These are phyloP conservation scores for Hypoxylon lenormandii DNA, from an alignment of 495 filamentous ascomycete species.

Conservation along the genomic window DNA sequence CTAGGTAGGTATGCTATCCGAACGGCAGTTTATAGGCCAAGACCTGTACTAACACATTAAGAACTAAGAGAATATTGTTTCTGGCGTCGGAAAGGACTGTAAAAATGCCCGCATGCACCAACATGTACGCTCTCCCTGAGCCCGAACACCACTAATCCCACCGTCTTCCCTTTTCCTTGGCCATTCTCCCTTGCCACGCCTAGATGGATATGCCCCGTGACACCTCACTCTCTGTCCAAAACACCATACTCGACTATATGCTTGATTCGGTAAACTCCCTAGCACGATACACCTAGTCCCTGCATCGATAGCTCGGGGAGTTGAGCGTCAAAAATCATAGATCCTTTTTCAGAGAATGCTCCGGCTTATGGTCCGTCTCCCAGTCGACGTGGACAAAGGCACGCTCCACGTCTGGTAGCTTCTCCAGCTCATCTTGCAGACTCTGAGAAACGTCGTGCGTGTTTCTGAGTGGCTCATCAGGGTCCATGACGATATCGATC, in stretches of 20 bases:
- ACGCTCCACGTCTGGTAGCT: conserved; percentile 88
- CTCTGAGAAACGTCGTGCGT: conserved; percentile 96
- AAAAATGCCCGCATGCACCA: not conserved
- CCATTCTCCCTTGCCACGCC: not conserved
- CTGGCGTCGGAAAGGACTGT: conserved; percentile 3
- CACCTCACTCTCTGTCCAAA: not conserved
- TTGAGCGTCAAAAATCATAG: conserved; percentile 46
- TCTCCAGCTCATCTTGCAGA: conserved; percentile 93
- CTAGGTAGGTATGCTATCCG: too few relatives aligned
- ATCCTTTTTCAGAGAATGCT: conserved; percentile 69
- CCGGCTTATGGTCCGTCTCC: conserved; percentile 96
- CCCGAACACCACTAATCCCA: not conserved
- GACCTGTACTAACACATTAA: not conserved
- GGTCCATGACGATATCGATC: conserved; percentile 88
- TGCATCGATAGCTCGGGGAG: not conserved
- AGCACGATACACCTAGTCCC: not conserved
- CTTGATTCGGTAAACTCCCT: not conserved
- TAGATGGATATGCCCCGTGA: not conserved
- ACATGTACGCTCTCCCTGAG: not conserved
- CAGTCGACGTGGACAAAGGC: conserved; percentile 98
- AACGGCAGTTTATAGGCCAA: too few relatives aligned
- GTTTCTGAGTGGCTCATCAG: conserved; percentile 71
- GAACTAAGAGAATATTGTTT: not conserved
- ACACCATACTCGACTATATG: not conserved
- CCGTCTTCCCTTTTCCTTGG: not conserved